phyloP scores from a whole-genome alignment of 495 filamentous ascomycete species.

The Aspergillus sclerotiicarbonarius region DNA sequence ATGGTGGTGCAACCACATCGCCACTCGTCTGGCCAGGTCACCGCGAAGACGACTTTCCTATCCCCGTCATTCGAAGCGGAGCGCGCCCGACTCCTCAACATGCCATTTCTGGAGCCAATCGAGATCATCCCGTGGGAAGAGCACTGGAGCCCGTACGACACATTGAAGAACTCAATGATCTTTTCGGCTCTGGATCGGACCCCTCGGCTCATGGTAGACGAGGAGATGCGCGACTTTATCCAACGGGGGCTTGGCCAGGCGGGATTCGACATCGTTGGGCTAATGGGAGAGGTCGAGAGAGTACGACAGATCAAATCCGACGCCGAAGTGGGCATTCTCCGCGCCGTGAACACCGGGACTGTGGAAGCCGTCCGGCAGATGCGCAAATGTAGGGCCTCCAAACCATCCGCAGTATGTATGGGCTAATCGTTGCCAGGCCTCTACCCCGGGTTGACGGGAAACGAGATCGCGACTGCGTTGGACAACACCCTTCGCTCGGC shows the following conservation, averaged over 20 bases:
- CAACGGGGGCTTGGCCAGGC: constrained; percentile 42
- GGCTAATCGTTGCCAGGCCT: constrained; percentile 25
- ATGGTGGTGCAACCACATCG: constrained; percentile 48
- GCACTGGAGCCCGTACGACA: constrained; percentile 55
- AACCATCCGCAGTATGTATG: background rate
- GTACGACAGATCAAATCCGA: constrained; percentile 51
- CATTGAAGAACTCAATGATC: constrained; percentile 35
- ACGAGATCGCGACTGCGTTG: constrained; percentile 47
- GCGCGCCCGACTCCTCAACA: constrained; percentile 48
- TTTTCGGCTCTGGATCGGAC: constrained; percentile 16
- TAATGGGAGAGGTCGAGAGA: constrained; percentile 46
- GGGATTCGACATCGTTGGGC: constrained; percentile 48
- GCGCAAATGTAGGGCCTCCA: constrained; percentile 37
- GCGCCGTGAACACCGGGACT: constrained; percentile 57
- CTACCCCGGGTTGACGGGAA: constrained; percentile 48
- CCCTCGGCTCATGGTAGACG: constrained; percentile 53
- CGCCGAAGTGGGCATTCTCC: constrained; percentile 47
- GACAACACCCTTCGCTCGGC: constrained; percentile 46
- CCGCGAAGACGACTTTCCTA: constrained; percentile 49
- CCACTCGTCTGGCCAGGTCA: constrained; percentile 32
- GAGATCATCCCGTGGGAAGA: constrained; percentile 54
- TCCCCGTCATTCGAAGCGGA: constrained; percentile 54
- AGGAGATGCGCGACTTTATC: constrained; percentile 58
- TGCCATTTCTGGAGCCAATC: constrained; percentile 44
- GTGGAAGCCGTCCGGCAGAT: constrained; percentile 54